These are phyloP conservation scores for Cytospora leucostoma DNA, from an alignment of 2,329 filamentous ascomycete species.

Conservation along the genomic window DNA sequence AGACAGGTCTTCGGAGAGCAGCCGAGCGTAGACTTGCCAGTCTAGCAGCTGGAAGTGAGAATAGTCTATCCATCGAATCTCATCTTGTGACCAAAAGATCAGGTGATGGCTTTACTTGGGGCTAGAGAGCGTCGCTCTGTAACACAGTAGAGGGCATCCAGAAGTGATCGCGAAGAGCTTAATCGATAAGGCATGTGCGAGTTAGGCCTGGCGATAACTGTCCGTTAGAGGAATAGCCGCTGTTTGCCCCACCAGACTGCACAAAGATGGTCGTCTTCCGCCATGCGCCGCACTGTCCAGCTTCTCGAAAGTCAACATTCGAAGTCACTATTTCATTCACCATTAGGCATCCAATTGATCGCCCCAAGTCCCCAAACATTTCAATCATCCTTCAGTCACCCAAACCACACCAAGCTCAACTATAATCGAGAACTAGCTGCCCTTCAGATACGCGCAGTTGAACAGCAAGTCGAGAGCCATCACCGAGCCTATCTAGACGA, in stretches of 20 bases:
- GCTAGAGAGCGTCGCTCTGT: neutral
- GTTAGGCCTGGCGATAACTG: slow-evolving; percentile 13
- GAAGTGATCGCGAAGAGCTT: slow-evolving; percentile 8
- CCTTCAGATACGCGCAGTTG: neutral
- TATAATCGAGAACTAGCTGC: neutral
- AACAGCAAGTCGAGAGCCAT: neutral
- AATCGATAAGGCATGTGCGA: slow-evolving; percentile 25
- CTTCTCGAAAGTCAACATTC: neutral
- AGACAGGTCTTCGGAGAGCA: slow-evolving; percentile 12
- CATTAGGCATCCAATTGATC: neutral
- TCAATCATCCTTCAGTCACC: neutral
- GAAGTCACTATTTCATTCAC: neutral
- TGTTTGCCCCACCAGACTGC: neutral
- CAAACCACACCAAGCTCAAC: neutral
- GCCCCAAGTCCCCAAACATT: neutral
- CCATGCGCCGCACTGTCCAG: slow-evolving; percentile 28
- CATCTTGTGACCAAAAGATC: neutral
- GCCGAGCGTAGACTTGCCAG: slow-evolving; percentile 20
- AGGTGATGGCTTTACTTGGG: neutral
- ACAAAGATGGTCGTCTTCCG: neutral
- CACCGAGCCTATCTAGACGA: neutral
- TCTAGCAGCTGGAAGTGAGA: slow-evolving; percentile 20
- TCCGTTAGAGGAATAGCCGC: neutral
- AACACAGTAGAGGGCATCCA: neutral
- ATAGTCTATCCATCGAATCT: slow-evolving; percentile 24